Evolutionary conservation across 371 early-diverging fungal genomes (phyloP).

Genomic region (Rhizomucor pusillus): DNA sequence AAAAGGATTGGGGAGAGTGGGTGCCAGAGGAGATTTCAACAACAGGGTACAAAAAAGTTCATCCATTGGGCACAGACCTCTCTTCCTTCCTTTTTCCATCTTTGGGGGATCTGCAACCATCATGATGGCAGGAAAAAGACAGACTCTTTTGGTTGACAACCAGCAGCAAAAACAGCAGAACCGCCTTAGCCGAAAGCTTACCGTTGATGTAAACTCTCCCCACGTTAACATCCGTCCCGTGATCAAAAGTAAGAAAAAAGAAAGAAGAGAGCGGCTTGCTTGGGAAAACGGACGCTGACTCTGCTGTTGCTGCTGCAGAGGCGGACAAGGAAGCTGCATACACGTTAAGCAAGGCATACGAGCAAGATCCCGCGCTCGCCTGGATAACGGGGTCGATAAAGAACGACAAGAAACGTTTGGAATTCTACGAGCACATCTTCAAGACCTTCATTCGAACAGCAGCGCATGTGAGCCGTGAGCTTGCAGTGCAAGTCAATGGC

Average conservation of each 20-base stretch:
- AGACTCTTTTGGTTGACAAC: too few species aligned
- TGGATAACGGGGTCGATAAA: conserved; percentile 12
- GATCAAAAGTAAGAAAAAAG: conserved; percentile 21
- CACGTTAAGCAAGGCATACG: conserved; percentile 23
- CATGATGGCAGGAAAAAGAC: too few species aligned
- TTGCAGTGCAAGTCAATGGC: conserved; percentile 30
- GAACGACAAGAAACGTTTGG: too few species aligned
- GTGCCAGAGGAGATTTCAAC: too few species aligned
- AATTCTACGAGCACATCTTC: conserved; percentile 1
- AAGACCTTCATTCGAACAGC: conserved; percentile 21
- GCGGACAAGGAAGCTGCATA: conserved; percentile 31
- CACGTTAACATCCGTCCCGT: conserved; percentile 22
- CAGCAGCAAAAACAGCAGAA: too few species aligned
- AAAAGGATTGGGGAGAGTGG: too few species aligned
- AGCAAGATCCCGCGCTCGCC: conserved; percentile 11
- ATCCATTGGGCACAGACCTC: too few species aligned
- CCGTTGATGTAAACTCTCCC: conserved; percentile 19
- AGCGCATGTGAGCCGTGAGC: conserved; percentile 22
- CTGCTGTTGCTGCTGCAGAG: conserved; percentile 15
- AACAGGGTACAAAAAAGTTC: too few species aligned
- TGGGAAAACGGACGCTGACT: too few species aligned
- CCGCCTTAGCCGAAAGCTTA: conserved; percentile 1
- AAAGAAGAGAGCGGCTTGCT: too few species aligned
- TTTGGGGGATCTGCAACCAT: too few species aligned
- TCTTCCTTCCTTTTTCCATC: too few species aligned